Percentiles rank a stretch among this genome's conserved stretches.
Evolutionary conservation across 345 rosid genomes (phyloP).

Genomic region (Euphorbia peplus): DNA sequence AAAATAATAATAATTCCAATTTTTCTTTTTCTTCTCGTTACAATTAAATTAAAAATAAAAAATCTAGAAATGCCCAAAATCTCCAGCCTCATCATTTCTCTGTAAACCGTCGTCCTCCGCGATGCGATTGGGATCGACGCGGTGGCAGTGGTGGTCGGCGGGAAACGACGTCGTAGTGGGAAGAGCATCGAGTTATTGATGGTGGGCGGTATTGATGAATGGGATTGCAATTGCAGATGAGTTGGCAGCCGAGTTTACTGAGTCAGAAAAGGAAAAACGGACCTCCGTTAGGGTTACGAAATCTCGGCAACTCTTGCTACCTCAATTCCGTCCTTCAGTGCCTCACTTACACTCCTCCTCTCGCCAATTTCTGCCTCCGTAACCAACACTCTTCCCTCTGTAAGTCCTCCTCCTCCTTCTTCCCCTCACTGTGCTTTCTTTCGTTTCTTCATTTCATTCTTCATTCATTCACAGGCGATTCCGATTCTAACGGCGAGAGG

Average conservation of each 20-base stretch:
- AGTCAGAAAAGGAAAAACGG: conserved; percentile 70
- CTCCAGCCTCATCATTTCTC: background rate
- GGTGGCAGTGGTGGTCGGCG: conserved; percentile 7
- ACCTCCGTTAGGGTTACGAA: conserved; percentile 84
- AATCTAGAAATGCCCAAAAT: background rate
- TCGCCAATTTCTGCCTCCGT: conserved; percentile 92
- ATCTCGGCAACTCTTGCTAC: conserved; percentile 97
- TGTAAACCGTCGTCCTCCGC: background rate
- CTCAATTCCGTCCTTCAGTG: conserved; percentile 91
- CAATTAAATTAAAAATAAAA: background rate
- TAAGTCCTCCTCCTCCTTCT: conserved; percentile 12
- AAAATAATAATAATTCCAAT: too few relatives aligned
- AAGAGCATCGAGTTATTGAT: conserved; percentile 13
- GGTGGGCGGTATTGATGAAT: conserved; percentile 21
- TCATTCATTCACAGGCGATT: conserved; percentile 48
- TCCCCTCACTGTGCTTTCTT: background rate
- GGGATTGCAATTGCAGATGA: conserved; percentile 71
- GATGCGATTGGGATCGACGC: conserved; percentile 18
- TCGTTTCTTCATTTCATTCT: background rate
- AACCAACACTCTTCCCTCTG: conserved; percentile 80
- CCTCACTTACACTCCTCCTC: conserved; percentile 96
- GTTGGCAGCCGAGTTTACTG: conserved; percentile 90
- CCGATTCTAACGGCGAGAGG: conserved; percentile 40
- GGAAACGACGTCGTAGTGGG: conserved; percentile 1
- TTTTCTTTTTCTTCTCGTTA: background rate